These are phyloP conservation scores for Lachnellula suecica DNA, from an alignment of 2,329 filamentous ascomycete species.

Conservation along the genomic window DNA sequence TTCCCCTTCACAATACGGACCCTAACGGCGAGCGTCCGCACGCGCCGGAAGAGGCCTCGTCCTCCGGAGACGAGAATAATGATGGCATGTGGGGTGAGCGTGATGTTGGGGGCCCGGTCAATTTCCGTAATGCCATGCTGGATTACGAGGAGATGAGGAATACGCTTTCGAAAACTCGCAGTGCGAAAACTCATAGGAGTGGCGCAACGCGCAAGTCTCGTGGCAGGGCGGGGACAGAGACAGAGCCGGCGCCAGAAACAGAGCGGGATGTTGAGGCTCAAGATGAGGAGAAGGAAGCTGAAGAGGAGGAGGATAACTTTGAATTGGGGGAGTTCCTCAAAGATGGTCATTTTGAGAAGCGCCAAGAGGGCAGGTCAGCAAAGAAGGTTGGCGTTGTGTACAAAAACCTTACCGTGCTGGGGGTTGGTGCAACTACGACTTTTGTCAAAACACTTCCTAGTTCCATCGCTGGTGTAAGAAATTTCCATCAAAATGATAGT, in stretches of 20 bases:
- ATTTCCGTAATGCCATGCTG: constrained; percentile 53
- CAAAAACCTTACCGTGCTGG: constrained; percentile 74
- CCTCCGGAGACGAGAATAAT: constrained; percentile 9
- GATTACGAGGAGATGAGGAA: constrained; percentile 59
- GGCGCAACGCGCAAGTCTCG: too few relatives aligned
- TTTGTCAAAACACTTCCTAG: constrained; percentile 73
- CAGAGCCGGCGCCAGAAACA: constrained; percentile 13
- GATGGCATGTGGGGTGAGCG: constrained; percentile 63
- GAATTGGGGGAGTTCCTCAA: constrained; percentile 69
- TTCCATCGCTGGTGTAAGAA: constrained; percentile 60
- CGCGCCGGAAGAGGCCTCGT: constrained; percentile 13
- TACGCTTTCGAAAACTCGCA: constrained; percentile 44
- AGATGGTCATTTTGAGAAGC: constrained; percentile 74
- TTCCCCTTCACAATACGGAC: constrained; percentile 27
- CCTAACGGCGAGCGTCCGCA: constrained; percentile 11
- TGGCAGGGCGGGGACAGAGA: too few relatives aligned
- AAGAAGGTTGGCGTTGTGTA: constrained; percentile 80
- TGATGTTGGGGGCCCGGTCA: constrained; percentile 53
- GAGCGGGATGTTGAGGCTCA: constrained; percentile 27
- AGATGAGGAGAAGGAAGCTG: constrained; percentile 29
- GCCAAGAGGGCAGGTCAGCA: constrained; percentile 63
- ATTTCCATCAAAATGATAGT: not conserved
- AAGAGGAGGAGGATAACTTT: constrained; percentile 60
- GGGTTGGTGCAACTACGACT: constrained; percentile 62
- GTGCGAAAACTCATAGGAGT: constrained; percentile 16